Evolutionary conservation across 139 green algal genomes (phyloP).

Genomic region (Haematococcus sp.): DNA sequence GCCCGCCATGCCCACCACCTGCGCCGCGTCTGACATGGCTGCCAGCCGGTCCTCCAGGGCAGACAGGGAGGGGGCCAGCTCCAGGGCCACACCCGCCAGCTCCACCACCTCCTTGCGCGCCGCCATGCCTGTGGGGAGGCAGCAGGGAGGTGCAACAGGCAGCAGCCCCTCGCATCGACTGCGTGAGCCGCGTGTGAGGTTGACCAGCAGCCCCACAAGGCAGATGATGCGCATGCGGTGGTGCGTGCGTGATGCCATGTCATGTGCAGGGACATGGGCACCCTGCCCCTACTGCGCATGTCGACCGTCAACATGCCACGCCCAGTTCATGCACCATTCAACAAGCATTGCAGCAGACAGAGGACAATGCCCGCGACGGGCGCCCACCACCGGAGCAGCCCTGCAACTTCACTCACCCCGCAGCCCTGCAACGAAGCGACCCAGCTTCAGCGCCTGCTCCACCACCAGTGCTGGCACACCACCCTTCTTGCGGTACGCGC

Average conservation of each 20-base stretch:
- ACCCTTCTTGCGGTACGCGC: slow-evolving; percentile 37
- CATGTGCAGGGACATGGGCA: too few relatives aligned
- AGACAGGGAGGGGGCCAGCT: slow-evolving; percentile 28
- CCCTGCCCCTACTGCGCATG: too few relatives aligned
- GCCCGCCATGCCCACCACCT: slow-evolving; percentile 33
- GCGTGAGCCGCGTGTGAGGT: too few relatives aligned
- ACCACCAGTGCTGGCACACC: slow-evolving; percentile 10
- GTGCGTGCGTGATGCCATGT: too few relatives aligned
- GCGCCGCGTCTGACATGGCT: slow-evolving; percentile 56
- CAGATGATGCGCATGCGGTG: too few relatives aligned
- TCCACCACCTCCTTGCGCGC: slow-evolving; percentile 41
- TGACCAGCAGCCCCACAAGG: too few relatives aligned
- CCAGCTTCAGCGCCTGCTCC: slow-evolving; percentile 64
- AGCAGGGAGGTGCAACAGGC: background rate
- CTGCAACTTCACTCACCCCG: background rate
- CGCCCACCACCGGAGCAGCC: background rate
- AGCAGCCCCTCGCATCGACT: too few relatives aligned
- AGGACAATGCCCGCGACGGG: too few relatives aligned
- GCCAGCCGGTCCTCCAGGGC: slow-evolving; percentile 57
- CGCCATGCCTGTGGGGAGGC: slow-evolving; percentile 14
- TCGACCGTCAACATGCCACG: too few relatives aligned
- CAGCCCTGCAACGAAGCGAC: slow-evolving; percentile 58
- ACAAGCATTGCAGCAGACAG: too few relatives aligned
- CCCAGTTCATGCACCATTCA: too few relatives aligned
- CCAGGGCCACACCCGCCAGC: slow-evolving; percentile 34